phyloP scores from a whole-genome alignment of 2,329 filamentous ascomycete genomes.

The Scopulariopsis brevicaulis region DNA sequence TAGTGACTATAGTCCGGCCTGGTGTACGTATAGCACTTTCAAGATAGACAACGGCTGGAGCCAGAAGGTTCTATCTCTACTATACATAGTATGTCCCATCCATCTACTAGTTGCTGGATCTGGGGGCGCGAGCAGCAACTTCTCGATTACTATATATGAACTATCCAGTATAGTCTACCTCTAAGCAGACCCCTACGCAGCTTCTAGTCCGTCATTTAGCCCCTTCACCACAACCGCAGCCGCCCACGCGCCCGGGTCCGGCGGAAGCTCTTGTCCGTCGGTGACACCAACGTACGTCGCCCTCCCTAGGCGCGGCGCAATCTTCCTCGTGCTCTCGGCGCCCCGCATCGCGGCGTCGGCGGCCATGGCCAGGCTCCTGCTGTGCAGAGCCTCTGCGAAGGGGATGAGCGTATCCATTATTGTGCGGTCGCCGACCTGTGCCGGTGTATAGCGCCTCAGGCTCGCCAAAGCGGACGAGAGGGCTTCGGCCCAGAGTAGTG shows the following conservation, averaged over 20 bases:
- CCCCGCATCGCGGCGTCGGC: constrained; percentile 47
- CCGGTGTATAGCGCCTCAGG: constrained; percentile 39
- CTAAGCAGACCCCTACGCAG: too few relatives aligned
- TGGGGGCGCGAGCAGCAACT: too few relatives aligned
- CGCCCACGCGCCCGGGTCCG: constrained; percentile 63
- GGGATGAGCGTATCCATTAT: constrained; percentile 47
- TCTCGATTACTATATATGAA: too few relatives aligned
- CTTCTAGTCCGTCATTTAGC: constrained; percentile 14
- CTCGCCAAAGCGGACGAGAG: constrained; percentile 30
- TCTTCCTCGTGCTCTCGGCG: constrained; percentile 50
- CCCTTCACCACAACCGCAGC: constrained; percentile 43
- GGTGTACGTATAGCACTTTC: too few relatives aligned
- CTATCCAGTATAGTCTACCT: too few relatives aligned
- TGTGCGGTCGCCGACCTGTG: constrained; percentile 42
- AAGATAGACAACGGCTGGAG: too few relatives aligned
- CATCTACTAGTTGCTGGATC: too few relatives aligned
- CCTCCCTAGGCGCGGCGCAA: constrained; percentile 54
- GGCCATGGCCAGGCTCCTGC: constrained; percentile 19
- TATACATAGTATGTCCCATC: too few relatives aligned
- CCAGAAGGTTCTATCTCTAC: too few relatives aligned
- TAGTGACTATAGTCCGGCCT: too few relatives aligned
- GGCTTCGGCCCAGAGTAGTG: constrained; percentile 26
- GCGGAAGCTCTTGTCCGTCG: constrained; percentile 39
- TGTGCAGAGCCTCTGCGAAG: constrained; percentile 34
- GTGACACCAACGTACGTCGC: constrained; percentile 57